A percentile compares a stretch with the other conserved stretches of the same genome.
Evolutionary conservation across 2,329 filamentous ascomycete genomes (phyloP).

Genomic region (Stachybotrys elegans): DNA sequence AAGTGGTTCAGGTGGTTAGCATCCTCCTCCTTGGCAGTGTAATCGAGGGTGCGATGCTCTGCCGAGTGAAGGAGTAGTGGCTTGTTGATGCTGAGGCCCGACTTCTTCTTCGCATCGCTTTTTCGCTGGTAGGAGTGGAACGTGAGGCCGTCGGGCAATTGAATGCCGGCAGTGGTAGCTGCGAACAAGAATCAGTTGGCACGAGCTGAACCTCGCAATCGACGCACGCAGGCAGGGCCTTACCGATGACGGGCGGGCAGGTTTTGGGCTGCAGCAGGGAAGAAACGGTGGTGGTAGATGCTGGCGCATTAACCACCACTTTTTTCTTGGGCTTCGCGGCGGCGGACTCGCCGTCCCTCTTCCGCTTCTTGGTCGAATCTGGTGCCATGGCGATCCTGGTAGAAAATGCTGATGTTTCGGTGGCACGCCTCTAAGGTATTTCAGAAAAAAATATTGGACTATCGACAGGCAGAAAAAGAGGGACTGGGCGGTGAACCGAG

Average conservation of each 20-base stretch:
- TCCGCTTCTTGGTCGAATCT: slow-evolving; percentile 47
- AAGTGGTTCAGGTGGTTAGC: slow-evolving; percentile 52
- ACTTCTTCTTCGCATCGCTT: slow-evolving; percentile 25
- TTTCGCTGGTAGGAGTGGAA: slow-evolving; percentile 46
- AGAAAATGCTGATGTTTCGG: no score
- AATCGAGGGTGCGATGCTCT: slow-evolving; percentile 53
- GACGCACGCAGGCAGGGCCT: no score
- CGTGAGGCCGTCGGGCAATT: slow-evolving; percentile 26
- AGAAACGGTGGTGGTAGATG: slow-evolving; percentile 37
- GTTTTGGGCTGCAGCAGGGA: slow-evolving; percentile 39
- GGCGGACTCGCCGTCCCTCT: slow-evolving; percentile 38
- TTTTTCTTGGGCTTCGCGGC: slow-evolving; percentile 44
- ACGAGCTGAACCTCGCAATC: no score
- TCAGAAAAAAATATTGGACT: slow-evolving; percentile 20
- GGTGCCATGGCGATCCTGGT: slow-evolving; percentile 25
- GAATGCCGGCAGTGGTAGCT: slow-evolving; percentile 31
- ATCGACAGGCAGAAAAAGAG: slow-evolving; percentile 19
- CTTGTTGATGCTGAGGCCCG: slow-evolving; percentile 32
- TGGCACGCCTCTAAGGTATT: slow-evolving; percentile 10
- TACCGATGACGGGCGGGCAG: slow-evolving; percentile 52
- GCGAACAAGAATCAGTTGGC: slow-evolving; percentile 4
- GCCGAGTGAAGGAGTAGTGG: slow-evolving; percentile 55
- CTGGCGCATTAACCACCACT: slow-evolving; percentile 39
- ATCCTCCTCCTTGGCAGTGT: slow-evolving; percentile 49
- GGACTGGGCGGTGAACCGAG: slow-evolving; percentile 13